Base-by-base conservation (phyloP, 148 eudicot genomes). In the Heliosperma pusillum region DNA sequence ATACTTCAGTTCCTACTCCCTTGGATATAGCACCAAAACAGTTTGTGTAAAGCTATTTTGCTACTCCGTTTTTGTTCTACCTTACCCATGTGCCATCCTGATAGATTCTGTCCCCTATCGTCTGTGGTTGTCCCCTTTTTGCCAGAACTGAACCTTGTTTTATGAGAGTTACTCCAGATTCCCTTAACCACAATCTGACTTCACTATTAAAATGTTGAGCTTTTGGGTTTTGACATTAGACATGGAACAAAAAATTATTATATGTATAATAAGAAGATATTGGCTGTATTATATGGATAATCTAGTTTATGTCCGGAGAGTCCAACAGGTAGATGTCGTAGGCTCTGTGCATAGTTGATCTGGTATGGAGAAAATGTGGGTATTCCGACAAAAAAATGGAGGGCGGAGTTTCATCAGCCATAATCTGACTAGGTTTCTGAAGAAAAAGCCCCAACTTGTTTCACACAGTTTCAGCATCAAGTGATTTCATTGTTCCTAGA, bases 31-130 rank as follows among this genome's bases (percentile, higher is more conserved):
- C 8, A 12, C 36, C 21, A 45, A 25, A 50, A 25, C 21, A 16
- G 70, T 50, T 52, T 26, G 20, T 70, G 42, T 20, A 11, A 45
- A 40, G 53, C 66, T 17, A 73, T 56, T 17, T 74, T 73, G 5
- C 36, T 8, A 25, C 40, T 24, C 7, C 27, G 5, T 4, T 22
- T 15, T 45, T 11, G 16, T 62, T 45, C 25, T 33, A 25, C 73
- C 72, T 69, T 47, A 22, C 73, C 19, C 13, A 12, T 45, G 33
- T 24, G 11, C 29, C 27, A 52, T 25, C 59, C 71, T 44, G 21
- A 8, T 12, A 44, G 68, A 66, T 67, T n/a, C 27, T n/a, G 11
- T 42, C 55, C 29, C 33, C 19, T 30, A 4, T 47, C 7, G 57
- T 69, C 56, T 24, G 19, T 24, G 33, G 36, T 22, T 24, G 36